Evolutionary conservation across 2,329 filamentous ascomycete species (phyloP), one percentile per base, ranked within the genome.

Genomic region (Endothia cerciana): DNA sequence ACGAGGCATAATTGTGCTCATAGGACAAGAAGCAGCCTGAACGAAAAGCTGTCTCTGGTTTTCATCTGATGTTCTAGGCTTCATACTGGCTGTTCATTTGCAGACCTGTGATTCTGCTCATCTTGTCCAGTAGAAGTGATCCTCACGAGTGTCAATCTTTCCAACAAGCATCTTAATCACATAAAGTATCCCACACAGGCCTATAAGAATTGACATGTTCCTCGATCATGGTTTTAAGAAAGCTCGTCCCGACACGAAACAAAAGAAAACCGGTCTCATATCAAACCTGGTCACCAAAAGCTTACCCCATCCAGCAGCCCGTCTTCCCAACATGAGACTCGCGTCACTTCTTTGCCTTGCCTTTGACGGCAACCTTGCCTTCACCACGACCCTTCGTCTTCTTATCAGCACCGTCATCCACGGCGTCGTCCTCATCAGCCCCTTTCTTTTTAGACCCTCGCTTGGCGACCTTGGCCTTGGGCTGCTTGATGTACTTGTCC

Each of bases 401-500:
- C 70, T 85, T 85, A 64, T 81, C 82, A n/a, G 84, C 84, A 62
- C 78, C 81, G 38, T 79, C 81, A 17, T 80, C 82, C 0, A 81
- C 80, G 25, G 81, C 82, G 17, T 79, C 80, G 7, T 84, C 84
- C n/a, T 81, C 82, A 15, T 79, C 78, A 53, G 75, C 77, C 40
- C 77, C 79, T 70, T 80, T 81, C 73, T 81, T 82, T n/a, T 77
- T 73, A 7, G 73, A 51, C 70, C 78, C 78, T 74, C 73, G 36
- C 73, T 75, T 60, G 71, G 80, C n/a, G n/a, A n/a, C 66, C 82
- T 83, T 93, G 70, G 87, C 88, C 83, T 97, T 97, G 15, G 94
- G 92, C 74, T 91, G 86, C 77, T 95, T 97, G 76, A 98, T 94
- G 74, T 97, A 97, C 78, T 97, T 98, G 79, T 99, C 95, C 75